Evolutionary conservation across 2,329 filamentous ascomycete genomes (phyloP).

Genomic region (Fonsecaea nubica): DNA sequence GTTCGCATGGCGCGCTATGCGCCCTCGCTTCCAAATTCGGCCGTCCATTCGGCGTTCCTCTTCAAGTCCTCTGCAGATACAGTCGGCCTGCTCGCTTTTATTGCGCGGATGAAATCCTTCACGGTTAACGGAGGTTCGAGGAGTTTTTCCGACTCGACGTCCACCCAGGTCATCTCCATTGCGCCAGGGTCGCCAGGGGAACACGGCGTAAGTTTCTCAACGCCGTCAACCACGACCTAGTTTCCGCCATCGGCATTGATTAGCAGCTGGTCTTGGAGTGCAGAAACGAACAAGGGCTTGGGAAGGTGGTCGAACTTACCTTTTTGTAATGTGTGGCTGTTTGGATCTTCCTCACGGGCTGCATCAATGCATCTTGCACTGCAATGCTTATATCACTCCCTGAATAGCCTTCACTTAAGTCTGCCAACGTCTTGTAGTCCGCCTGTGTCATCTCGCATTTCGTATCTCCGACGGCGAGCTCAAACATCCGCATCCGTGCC

Average conservation of each 20-base stretch:
- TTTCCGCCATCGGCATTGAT: background rate
- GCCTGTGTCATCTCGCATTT: conserved; percentile 79
- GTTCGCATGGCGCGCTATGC: conserved; percentile 48
- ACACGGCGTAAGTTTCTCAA: conserved; percentile 75
- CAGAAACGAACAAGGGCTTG: background rate
- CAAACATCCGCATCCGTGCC: conserved; percentile 93
- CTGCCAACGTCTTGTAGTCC: conserved; percentile 80
- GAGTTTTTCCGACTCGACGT: conserved; percentile 81
- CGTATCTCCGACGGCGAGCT: conserved; percentile 89
- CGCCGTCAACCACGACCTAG: conserved; percentile 73
- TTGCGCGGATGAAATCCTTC: conserved; percentile 92
- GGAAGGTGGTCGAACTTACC: conserved; percentile 57
- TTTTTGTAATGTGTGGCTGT: conserved; percentile 98
- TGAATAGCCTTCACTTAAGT: conserved; percentile 89
- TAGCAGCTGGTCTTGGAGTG: background rate
- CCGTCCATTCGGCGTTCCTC: conserved; percentile 89
- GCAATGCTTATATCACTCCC: conserved; percentile 95
- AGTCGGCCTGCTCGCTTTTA: conserved; percentile 86
- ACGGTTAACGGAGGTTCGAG: conserved; percentile 84
- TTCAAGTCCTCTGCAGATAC: conserved; percentile 86
- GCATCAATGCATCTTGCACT: conserved; percentile 96
- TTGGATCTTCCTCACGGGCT: conserved; percentile 94
- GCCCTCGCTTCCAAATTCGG: conserved; percentile 94
- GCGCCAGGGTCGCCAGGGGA: conserved; percentile 87
- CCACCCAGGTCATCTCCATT: conserved; percentile 91